Conservation (phyloP, 2,329 filamentous ascomycete species). For the Pseudocercospora fijiensis region DNA sequence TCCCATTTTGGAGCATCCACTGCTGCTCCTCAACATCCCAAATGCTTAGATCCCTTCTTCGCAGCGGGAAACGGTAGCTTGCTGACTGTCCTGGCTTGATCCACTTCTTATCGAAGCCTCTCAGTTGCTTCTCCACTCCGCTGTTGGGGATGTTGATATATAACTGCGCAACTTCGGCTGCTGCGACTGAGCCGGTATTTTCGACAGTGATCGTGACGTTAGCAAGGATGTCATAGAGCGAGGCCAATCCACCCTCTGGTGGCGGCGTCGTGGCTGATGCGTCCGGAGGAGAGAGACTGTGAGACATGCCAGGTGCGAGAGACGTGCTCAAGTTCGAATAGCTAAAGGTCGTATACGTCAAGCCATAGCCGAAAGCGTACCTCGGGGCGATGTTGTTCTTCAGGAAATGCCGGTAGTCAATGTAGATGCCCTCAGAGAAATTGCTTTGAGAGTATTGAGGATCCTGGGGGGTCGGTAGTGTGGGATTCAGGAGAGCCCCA, state of each 20-base stretch:
- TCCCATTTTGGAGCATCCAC: constrained; percentile 30
- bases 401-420: constrained; percentile 49
- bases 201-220: constrained; percentile 57
- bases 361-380: constrained; percentile 47
- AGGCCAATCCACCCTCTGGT: constrained; percentile 24
- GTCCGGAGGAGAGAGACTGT: constrained; percentile 22
- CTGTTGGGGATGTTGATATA: constrained; percentile 44
- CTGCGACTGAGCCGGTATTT: constrained; percentile 60
- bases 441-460: constrained; percentile 30
- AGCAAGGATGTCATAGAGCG: constrained; percentile 63
- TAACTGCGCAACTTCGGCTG: constrained; percentile 57
- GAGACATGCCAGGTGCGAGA: neutral
- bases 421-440: constrained; percentile 44
- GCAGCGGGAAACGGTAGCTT: constrained; percentile 20
- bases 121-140: constrained; percentile 30
- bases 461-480: constrained; percentile 18
- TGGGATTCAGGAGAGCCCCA: constrained; percentile 27
- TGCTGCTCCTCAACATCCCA: constrained; percentile 24
- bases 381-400: constrained; percentile 42
- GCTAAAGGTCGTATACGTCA: constrained; percentile 48
- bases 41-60: constrained; percentile 26
- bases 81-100: constrained; percentile 27
- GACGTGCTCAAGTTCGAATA: constrained; percentile 35
- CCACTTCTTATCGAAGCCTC: constrained; percentile 44
- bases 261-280: constrained; percentile 2